Evolutionary conservation across 129 eudicot genomes (phyloP), one percentile per base, ranked within the genome.

Genomic region (Escallonia herrerae): DNA sequence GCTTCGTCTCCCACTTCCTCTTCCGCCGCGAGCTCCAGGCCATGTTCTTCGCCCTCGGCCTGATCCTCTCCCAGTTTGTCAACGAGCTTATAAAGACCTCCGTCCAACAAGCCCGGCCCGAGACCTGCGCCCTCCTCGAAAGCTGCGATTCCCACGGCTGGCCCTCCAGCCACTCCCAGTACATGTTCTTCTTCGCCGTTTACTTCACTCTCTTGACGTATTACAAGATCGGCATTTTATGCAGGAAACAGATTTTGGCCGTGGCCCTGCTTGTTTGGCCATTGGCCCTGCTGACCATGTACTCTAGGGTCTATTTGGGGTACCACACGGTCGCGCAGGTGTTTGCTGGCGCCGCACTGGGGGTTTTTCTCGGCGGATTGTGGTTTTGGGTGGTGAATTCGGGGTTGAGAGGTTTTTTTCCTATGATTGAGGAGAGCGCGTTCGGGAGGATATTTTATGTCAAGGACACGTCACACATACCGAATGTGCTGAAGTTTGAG

Each of bases 141-240:
- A 75, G 65, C 63, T 91, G 97, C 78, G 96, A 91, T 70, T 91
- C 97, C 4, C 97, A 91, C 44, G 97, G 96, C 54, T 91, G 95
- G 97, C 96, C 97, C 12, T 87, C 96, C 0, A 84, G 95, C 69
- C 97, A 91, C 42, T 84, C 95, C 1, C 84, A 91, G 72, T 91
- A 82, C 80, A 91, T 91, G 97, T 83, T 91, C 75, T 91, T 91
- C 45, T 91, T 87, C 68, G 81, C 96, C 11, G 77, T 76, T n/a
- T 91, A 80, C 65, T 79, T 84, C 68, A 76, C 96, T 6, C 68
- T 91, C 0, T 3, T 83, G 56, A 85, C 96, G 2, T 64, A 81
- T 22, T 38, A 69, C 0, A 82, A 56, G 22, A 13, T 71, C 13
- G 94, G 90, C 58, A 55, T 77, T 9, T 45, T 84, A 60, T 64